These are phyloP conservation scores for Daldinia vernicosa DNA, from an alignment of 495 filamentous ascomycete genomes.

Conservation along the genomic window DNA sequence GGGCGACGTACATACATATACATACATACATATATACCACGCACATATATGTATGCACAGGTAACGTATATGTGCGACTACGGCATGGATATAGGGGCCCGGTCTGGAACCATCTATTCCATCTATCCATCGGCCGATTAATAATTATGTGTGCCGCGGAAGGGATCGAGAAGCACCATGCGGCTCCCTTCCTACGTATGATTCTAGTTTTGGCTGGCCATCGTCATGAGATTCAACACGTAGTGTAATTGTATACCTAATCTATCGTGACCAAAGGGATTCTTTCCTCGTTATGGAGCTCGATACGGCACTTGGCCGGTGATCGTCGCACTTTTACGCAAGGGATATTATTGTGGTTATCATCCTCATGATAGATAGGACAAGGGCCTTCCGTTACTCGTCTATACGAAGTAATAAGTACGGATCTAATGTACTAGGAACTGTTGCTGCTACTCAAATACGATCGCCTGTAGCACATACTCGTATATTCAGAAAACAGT, in stretches of 20 bases:
- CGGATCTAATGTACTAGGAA: background rate
- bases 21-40: slow-evolving; percentile 10
- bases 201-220: background rate
- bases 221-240: background rate
- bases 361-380: background rate
- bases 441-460: background rate
- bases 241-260: background rate
- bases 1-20: background rate
- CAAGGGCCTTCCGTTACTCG: background rate
- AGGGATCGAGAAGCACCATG: slow-evolving; percentile 1
- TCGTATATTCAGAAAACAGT: background rate
- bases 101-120: slow-evolving; percentile 31
- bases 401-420: background rate
- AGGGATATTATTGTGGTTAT: slow-evolving; percentile 1
- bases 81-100: background rate
- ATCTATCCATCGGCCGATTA: slow-evolving; percentile 30
- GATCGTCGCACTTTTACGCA: slow-evolving; percentile 3
- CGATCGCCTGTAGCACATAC: background rate
- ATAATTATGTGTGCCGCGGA: slow-evolving; percentile 21
- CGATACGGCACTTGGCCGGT: background rate
- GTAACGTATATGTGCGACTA: slow-evolving; percentile 1
- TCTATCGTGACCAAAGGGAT: background rate
- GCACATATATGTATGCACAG: slow-evolving; percentile 1
- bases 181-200: slow-evolving; percentile 1
- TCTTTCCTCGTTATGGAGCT: background rate